Percentiles rank a stretch among this genome's conserved stretches.
These are phyloP conservation scores for Phaffomyces thermotolerans DNA, from an alignment of 805 yeast species.

Conservation along the genomic window DNA sequence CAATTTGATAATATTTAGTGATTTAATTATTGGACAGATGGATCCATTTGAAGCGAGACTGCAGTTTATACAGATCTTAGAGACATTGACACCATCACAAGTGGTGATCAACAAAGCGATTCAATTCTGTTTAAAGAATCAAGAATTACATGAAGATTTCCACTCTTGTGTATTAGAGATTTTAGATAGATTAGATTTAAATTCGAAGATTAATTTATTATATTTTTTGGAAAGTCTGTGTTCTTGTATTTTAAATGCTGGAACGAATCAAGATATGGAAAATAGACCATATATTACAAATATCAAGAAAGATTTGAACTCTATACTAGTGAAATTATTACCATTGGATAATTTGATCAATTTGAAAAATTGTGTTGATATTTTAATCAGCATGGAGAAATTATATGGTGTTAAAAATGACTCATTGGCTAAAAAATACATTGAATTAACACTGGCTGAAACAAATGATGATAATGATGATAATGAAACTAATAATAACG, in stretches of 20 bases:
- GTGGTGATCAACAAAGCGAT: conserved; percentile 32
- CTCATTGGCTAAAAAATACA: neutral
- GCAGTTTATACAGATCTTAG: conserved; percentile 61
- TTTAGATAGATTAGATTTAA: conserved; percentile 45
- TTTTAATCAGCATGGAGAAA: conserved; percentile 13
- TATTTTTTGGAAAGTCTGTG: conserved; percentile 64
- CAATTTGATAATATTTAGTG: no score
- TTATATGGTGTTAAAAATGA: conserved; percentile 9
- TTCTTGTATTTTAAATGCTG: conserved; percentile 23
- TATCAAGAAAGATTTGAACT: conserved; percentile 27
- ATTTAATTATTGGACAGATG: conserved; percentile 46
- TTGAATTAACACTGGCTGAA: neutral
- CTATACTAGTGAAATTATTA: conserved; percentile 29
- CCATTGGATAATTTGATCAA: conserved; percentile 24
- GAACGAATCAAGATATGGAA: neutral
- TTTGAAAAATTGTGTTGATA: conserved; percentile 17
- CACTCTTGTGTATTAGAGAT: conserved; percentile 61
- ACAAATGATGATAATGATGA: no score
- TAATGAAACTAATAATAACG: conserved; percentile 8
- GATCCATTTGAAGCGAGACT: conserved; percentile 85
- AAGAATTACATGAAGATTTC: conserved; percentile 59
- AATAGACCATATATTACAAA: conserved; percentile 19
- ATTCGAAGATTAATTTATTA: conserved; percentile 57
- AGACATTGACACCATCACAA: conserved; percentile 56
- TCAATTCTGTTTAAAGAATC: conserved; percentile 42